Percentiles rank a stretch among this genome's conserved stretches.
These are phyloP conservation scores for Alternaria sp. DNA, from an alignment of 2,329 filamentous ascomycete genomes.

Conservation along the genomic window DNA sequence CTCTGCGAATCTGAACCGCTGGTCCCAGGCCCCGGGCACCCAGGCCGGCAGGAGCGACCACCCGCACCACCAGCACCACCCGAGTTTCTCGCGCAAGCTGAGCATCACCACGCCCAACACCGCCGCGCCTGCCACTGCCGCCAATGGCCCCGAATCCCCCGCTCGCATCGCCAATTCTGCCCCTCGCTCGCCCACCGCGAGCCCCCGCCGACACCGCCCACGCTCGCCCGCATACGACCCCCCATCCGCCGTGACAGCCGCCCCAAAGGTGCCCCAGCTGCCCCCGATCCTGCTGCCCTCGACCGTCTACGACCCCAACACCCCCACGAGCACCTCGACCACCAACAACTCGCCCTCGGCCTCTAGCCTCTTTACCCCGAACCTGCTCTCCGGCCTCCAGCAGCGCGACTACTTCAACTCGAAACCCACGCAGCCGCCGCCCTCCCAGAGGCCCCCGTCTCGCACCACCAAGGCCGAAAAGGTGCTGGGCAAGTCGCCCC, in stretches of 20 bases:
- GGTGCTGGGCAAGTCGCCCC: constrained; percentile 40
- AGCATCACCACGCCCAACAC: constrained; percentile 47
- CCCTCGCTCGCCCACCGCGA: constrained; percentile 47
- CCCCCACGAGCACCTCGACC: constrained; percentile 39
- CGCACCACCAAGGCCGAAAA: constrained; percentile 35
- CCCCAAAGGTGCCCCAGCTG: constrained; percentile 41
- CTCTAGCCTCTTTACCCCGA: constrained; percentile 44
- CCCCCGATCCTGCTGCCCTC: constrained; percentile 40
- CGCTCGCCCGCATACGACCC: constrained; percentile 43
- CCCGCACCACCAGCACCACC: constrained; percentile 33
- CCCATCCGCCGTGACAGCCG: constrained; percentile 37
- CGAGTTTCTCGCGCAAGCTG: constrained; percentile 47
- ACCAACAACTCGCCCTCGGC: constrained; percentile 41
- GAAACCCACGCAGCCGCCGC: constrained; percentile 28
- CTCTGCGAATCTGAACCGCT: constrained; percentile 60
- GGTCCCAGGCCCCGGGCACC: constrained; percentile 62
- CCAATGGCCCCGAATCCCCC: constrained; percentile 45
- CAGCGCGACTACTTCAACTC: constrained; percentile 50
- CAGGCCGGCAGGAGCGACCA: constrained; percentile 40
- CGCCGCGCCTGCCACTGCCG: constrained; percentile 18
- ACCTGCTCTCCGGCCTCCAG: constrained; percentile 26
- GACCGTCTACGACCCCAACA: constrained; percentile 47
- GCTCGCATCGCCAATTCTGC: constrained; percentile 29
- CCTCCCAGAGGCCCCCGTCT: constrained; percentile 35
- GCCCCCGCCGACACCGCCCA: constrained; percentile 41